Percentiles rank a stretch among this genome's conserved stretches.
Conservation (phyloP, 805 yeast species). For the Maudiozyma turicensis region DNA sequence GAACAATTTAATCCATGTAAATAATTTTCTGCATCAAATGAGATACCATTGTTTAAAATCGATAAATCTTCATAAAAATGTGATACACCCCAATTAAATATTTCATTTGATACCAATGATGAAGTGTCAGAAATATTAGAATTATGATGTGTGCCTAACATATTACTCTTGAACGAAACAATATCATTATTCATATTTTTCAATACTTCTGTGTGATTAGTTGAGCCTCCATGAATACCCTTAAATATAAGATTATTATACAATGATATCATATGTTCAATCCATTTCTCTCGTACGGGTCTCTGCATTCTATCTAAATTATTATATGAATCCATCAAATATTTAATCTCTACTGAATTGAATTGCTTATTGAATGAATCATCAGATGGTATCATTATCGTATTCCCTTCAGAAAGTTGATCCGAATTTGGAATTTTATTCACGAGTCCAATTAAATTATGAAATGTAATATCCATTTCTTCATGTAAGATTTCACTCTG, state of each 20-base stretch:
- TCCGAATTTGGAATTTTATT: background rate
- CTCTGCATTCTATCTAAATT: constrained; percentile 6
- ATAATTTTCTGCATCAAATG: constrained; percentile 47
- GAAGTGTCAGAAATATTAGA: constrained; percentile 26
- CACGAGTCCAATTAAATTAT: background rate
- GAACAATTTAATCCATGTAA: constrained; percentile 50
- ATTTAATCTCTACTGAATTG: constrained; percentile 37
- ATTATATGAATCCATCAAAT: constrained; percentile 27
- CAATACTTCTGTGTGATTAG: constrained; percentile 5
- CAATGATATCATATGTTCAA: constrained; percentile 10
- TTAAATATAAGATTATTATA: constrained; percentile 29
- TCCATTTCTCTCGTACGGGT: constrained; percentile 13
- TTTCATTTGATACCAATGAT: constrained; percentile 32
- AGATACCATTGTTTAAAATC: constrained; percentile 20
- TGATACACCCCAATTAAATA: constrained; percentile 40
- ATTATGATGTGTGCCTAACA: constrained; percentile 29
- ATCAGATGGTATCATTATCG: constrained; percentile 41
- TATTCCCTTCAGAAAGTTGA: constrained; percentile 22
- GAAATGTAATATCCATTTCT: background rate
- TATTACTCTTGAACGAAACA: constrained; percentile 14
- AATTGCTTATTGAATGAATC: constrained; percentile 23
- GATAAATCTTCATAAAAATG: constrained; percentile 36
- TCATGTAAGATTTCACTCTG: background rate
- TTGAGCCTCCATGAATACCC: constrained; percentile 39
- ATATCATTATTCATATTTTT: constrained; percentile 18